Evolutionary conservation across 352 stramenopile genomes (phyloP), one percentile per base, ranked within the genome.

Genomic region (Pythium pyrilobum): DNA sequence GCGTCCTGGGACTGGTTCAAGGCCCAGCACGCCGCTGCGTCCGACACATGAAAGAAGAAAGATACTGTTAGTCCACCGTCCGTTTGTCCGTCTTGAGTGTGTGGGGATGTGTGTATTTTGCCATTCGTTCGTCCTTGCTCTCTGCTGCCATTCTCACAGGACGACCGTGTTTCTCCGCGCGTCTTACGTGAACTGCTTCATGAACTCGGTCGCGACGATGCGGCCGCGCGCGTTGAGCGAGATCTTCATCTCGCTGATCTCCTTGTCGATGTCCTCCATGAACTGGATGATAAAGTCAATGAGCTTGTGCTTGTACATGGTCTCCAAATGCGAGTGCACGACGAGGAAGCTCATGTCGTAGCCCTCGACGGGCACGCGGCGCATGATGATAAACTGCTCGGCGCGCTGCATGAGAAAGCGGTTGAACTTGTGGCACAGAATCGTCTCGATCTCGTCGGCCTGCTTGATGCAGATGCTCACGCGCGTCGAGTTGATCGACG

Each of bases 221-320:
- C 94, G 77, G 33, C 89, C 91, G 46, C 94, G 83, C 11, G 91
- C 87, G 62, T 98, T 98, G 38, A 98, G 79, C 37, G 90, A 92
- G 69, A 98, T 98, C 63, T 98, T 98, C 92, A 98, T 98, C 29
- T 89, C 91, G 62, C 89, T 98, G 71, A 98, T 98, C 67, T 98
- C 94, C 73, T 97, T 97, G 79, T 98, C 94, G 56, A 98, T 98
- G 54, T 98, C 95, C 67, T 98, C 91, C 94, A 98, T 98, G 74
- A 98, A 98, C 61, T 95, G 85, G 64, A 98, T 97, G 69, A 98
- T 94, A 59, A 98, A 98, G 70, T 97, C 89, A 47, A 98, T 94
- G 41, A 98, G 74, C 72, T 98, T 98, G 72, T 98, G 89, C 69
- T 98, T 98, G 84, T 96, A 97, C 74, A 98, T 82, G 56, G 89